A percentile compares a stretch with the other conserved stretches of the same genome.
These are phyloP conservation scores for Trichoderma citrinoviride DNA, from an alignment of 2,329 filamentous ascomycete genomes.

Conservation along the genomic window DNA sequence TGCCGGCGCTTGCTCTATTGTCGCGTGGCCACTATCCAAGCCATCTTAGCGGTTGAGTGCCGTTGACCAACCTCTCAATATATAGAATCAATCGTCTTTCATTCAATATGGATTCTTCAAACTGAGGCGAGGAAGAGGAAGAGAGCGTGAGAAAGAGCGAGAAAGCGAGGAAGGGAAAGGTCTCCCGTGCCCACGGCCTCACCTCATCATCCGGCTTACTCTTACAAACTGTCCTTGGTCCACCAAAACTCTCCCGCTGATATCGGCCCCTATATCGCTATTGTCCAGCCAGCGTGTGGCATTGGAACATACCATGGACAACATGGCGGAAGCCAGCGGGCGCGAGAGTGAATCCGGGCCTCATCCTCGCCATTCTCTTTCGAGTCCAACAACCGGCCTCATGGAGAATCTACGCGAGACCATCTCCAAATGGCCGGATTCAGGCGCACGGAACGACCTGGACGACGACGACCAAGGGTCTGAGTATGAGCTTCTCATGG, in stretches of 20 bases:
- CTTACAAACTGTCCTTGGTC: not conserved
- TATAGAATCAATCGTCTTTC: not conserved
- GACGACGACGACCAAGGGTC: constrained; percentile 46
- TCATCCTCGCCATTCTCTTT: constrained; percentile 31
- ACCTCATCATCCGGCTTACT: not conserved
- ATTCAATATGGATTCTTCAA: not conserved
- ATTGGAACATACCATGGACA: not conserved
- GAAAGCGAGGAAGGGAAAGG: not conserved
- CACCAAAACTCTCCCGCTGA: not conserved
- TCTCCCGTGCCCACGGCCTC: not conserved
- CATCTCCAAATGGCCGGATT: constrained; percentile 43
- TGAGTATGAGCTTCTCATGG: constrained; percentile 57
- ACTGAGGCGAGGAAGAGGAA: not conserved
- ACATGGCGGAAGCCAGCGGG: constrained; percentile 27
- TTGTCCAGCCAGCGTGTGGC: not conserved
- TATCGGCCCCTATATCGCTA: not conserved
- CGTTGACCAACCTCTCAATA: not conserved
- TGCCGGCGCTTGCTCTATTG: not conserved
- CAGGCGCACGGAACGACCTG: constrained; percentile 39
- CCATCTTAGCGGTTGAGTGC: not conserved
- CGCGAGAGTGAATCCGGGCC: constrained; percentile 27
- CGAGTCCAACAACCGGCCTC: constrained; percentile 28
- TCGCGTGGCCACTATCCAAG: constrained; percentile 5
- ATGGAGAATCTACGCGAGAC: constrained; percentile 33
- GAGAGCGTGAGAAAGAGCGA: not conserved